Base-by-base conservation (phyloP, 352 stramenopile genomes). In the Blastocystis sp. region DNA sequence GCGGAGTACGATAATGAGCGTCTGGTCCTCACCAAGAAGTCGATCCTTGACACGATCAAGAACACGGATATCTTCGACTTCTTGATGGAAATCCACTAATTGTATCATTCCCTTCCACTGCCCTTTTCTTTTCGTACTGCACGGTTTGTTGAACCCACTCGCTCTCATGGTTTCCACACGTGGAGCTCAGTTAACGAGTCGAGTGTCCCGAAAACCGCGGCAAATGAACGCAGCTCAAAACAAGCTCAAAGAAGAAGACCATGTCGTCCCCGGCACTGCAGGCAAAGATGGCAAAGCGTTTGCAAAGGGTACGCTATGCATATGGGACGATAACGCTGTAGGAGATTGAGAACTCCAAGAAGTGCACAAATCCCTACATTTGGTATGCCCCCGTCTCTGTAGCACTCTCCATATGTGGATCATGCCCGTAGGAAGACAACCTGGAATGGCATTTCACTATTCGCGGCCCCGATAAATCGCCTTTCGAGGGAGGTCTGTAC, bases 11-110 rank as follows among this genome's bases (percentile, higher is more conserved):
- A 94, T 61, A 93, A 93, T 89, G 95, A 96, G 88, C 87, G 91
- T 61, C 67, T 89, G 53, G 92, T 95, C 82, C 91, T 99, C 84
- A 95, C 98, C 90, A 98, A 98, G 91, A 95, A 98, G 91, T 96
- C 98, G 91, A 97, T 99, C 80, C 92, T 97, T 86, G 96, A 95
- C 74, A 96, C 96, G 62, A 98, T 99, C 91, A 92, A 95, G 79
- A 98, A 98, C 89, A 98, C 96, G 48, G 96, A 98, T 90, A 97
- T 98, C 90, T 98, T 98, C 91, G 96, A 99, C 91, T 99, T 98
- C 90, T 93, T 99, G 67, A 94, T 98, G 40, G 95, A 98, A 70
- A 93, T 96, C 66, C 74, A 28, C 38, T 84, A 69, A 52, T 62
- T 52, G 56, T 67, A 61, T 59, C 38, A 77, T 77, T 34, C 53